Percentiles rank a stretch among this genome's conserved stretches.
Conservation (phyloP, 2,329 filamentous ascomycete genomes). For the Phoma sp. region DNA sequence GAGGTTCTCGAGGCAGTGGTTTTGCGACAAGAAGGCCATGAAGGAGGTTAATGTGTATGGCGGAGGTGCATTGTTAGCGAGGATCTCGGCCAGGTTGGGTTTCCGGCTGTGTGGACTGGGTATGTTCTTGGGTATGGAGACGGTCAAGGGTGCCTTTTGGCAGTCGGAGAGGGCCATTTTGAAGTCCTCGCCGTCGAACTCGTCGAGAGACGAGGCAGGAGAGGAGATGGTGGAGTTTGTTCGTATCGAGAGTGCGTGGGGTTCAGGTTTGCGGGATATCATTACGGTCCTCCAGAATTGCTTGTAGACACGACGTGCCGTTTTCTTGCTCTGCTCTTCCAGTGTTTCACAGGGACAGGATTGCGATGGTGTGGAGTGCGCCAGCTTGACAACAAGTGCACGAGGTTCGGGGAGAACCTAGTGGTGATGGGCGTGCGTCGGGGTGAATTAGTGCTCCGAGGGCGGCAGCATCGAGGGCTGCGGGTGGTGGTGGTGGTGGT, state of each 20-base stretch:
- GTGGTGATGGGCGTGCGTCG: constrained; percentile 30
- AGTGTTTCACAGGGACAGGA: constrained; percentile 44
- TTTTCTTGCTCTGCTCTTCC: constrained; percentile 42
- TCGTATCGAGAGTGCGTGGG: constrained; percentile 39
- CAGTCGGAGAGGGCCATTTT: constrained; percentile 58
- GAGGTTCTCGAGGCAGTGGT: constrained; percentile 94
- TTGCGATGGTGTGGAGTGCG: constrained; percentile 41
- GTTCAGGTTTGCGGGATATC: constrained; percentile 40
- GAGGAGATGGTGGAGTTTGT: constrained; percentile 45
- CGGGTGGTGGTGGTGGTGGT: background rate
- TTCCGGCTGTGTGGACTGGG: constrained; percentile 61
- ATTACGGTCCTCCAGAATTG: constrained; percentile 49
- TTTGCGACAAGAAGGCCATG: constrained; percentile 95
- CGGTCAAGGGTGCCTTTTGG: constrained; percentile 54
- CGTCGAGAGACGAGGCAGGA: constrained; percentile 39
- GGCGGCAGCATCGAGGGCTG: constrained; percentile 40
- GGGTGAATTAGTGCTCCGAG: constrained; percentile 25
- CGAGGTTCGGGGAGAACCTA: constrained; percentile 44
- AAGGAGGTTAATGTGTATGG: constrained; percentile 93
- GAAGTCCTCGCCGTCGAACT: constrained; percentile 54
- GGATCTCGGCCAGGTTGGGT: constrained; percentile 84
- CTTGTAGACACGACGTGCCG: constrained; percentile 45
- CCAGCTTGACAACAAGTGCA: constrained; percentile 47
- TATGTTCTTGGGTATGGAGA: constrained; percentile 54
- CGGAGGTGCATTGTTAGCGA: constrained; percentile 82